Evolutionary conservation across 2,329 filamentous ascomycete species (phyloP), one percentile per base, ranked within the genome.

Genomic region (Knoxdaviesia capensis): DNA sequence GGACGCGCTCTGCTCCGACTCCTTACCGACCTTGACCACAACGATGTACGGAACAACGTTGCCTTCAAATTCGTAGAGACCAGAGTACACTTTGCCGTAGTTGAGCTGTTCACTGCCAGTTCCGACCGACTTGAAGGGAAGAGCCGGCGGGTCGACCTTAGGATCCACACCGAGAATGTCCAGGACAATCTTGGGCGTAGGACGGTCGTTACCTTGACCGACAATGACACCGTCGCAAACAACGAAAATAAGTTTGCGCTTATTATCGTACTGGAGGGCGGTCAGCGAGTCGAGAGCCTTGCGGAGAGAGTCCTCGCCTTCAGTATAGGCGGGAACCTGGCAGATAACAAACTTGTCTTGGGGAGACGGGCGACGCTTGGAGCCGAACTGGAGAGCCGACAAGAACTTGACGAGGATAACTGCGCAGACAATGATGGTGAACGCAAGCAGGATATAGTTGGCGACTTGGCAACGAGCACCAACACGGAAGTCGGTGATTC

Each of bases 311-410:
- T 98, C 90, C 65, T 98, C 90, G 52, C 86, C 90, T 65, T 98
- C 90, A 0, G 90, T 98, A 55, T 98, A 98, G 5, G 90, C 90
- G 7, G 90, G 90, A 32, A 98, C 86, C 59, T 94, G 86, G 60
- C 90, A 96, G 50, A 98, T 96, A 51, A 98, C 87, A 52, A 98
- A 98, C 57, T 96, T 98, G 60, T 98, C 90, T 59, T 96, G 90
- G 34, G 86, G 81, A 5, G 81, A 71, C 3, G 90, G 90, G 11
- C 84, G 78, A 45, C 83, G 75, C 64, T 94, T 94, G 5, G 86
- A 86, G 38, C 88, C 87, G 46, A 98, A 83, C 53, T 94, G 90
- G 36, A 98, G 69, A 8, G 90, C 90, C 41, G 90, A 77, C 53
- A 98, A 58, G 63, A 98, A 98, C 60, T 96, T 98, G 61, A 82